A percentile compares a stretch with the other conserved stretches of the same genome.
Conservation (phyloP, 495 filamentous ascomycete species). For the Aspergillus conjunctus region DNA sequence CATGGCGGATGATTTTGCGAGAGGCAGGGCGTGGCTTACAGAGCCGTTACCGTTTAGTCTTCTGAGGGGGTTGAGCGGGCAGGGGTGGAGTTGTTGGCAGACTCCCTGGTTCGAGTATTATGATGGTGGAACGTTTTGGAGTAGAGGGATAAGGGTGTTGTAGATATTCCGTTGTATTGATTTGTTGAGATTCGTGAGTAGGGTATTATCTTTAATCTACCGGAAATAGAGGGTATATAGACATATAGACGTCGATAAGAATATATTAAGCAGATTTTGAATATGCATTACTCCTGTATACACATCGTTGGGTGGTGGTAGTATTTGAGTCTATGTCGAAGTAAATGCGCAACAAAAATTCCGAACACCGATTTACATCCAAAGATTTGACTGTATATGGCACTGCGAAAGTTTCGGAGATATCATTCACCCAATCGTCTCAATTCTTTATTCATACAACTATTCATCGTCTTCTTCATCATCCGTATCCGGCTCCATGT, state of each 20-base stretch:
- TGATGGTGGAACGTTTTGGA: slow-evolving; percentile 63
- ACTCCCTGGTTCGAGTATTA: slow-evolving; percentile 52
- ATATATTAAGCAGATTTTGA: no score
- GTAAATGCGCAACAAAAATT: background rate
- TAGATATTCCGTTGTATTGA: slow-evolving; percentile 17
- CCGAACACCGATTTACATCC: background rate
- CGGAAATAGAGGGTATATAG: no score
- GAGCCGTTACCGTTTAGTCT: slow-evolving; percentile 70
- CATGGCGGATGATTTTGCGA: slow-evolving; percentile 63
- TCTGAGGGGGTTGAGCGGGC: slow-evolving; percentile 55
- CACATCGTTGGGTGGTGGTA: no score
- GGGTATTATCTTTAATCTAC: no score
- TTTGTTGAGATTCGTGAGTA: background rate
- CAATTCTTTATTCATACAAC: background rate
- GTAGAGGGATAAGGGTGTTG: slow-evolving; percentile 55
- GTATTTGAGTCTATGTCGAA: background rate
- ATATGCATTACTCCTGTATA: no score
- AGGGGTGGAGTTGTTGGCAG: slow-evolving; percentile 62
- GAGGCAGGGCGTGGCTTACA: slow-evolving; percentile 63
- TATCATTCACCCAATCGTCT: background rate
- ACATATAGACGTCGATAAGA: no score
- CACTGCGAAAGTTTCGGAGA: background rate
- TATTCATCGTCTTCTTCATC: slow-evolving; percentile 42
- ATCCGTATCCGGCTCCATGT: slow-evolving; percentile 52
- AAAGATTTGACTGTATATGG: background rate